Conservation (phyloP, 495 filamentous ascomycete genomes). For the Halenospora varia region DNA sequence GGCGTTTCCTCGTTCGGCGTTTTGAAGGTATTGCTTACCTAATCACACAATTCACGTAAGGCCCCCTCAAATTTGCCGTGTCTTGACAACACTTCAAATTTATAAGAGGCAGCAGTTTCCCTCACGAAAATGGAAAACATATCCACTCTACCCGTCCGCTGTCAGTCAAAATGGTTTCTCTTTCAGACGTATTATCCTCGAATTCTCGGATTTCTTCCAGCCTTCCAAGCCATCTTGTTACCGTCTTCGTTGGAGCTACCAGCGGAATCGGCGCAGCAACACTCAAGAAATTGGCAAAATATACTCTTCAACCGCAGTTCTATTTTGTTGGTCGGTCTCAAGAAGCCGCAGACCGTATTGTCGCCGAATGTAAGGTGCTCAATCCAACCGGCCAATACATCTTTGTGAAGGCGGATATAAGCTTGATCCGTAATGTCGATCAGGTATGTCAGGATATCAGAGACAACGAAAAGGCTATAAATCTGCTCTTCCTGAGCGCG, state of each 20-base stretch:
- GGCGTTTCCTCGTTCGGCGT: too few species aligned
- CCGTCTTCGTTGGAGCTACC: conserved; percentile 37
- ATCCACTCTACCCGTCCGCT: too few species aligned
- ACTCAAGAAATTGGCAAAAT: conserved; percentile 29
- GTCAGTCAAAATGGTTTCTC: conserved; percentile 12
- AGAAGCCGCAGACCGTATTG: conserved; percentile 28
- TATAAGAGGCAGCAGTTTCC: too few species aligned
- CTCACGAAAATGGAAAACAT: too few species aligned
- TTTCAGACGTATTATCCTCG: neutral
- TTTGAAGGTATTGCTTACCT: too few species aligned
- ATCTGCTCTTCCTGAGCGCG: conserved; percentile 26
- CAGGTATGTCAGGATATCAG: conserved; percentile 24
- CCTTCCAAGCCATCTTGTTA: neutral
- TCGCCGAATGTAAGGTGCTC: conserved; percentile 27
- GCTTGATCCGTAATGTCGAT: conserved; percentile 22
- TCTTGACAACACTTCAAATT: too few species aligned
- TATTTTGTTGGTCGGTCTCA: conserved; percentile 42
- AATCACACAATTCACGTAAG: too few species aligned
- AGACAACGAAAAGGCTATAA: conserved; percentile 17
- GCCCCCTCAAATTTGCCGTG: too few species aligned
- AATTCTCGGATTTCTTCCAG: neutral
- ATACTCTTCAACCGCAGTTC: conserved; percentile 13
- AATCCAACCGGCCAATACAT: conserved; percentile 19
- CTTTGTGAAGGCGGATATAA: conserved; percentile 24
- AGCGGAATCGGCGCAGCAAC: conserved; percentile 36